phyloP scores from a whole-genome alignment of 2,329 filamentous ascomycete genomes.

The Arthrobotrys megalospora region DNA sequence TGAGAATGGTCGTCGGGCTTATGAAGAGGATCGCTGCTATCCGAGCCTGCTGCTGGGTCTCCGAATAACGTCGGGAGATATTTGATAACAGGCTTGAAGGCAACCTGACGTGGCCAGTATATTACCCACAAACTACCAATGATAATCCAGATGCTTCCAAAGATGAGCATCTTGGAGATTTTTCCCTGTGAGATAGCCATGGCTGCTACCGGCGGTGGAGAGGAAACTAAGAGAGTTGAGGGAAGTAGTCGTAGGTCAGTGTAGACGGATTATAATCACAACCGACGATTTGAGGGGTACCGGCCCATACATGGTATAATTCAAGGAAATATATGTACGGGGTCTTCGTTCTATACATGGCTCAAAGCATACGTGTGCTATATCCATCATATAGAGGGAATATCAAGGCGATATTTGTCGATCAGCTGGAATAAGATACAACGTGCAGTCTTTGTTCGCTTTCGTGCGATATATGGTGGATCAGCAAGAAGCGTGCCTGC shows the following conservation, averaged over 20 bases:
- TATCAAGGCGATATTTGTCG: conserved; percentile 23
- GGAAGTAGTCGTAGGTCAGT: too few species aligned
- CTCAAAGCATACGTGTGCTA: conserved; percentile 27
- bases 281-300: too few species aligned
- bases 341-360: not conserved
- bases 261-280: too few species aligned
- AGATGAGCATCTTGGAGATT: conserved; percentile 14
- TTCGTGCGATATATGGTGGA: conserved; percentile 14
- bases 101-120: not conserved
- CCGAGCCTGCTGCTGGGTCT: not conserved
- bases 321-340: not conserved
- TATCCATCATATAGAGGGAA: not conserved
- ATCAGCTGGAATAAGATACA: conserved; percentile 8
- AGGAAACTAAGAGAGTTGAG: not conserved
- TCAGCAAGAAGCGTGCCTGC: conserved; percentile 7
- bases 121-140: conserved; percentile 38
- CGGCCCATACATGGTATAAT: not conserved
- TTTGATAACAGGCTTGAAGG: not conserved
- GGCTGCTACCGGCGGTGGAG: not conserved
- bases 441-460: conserved; percentile 5
- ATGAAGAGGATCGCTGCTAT: too few species aligned
- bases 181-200: conserved; percentile 41
- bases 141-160: conserved; percentile 26
- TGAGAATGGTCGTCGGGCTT: too few species aligned
- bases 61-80: not conserved